phyloP scores from a whole-genome alignment of 805 yeast genomes.

The Gaillardinia entomophila region DNA sequence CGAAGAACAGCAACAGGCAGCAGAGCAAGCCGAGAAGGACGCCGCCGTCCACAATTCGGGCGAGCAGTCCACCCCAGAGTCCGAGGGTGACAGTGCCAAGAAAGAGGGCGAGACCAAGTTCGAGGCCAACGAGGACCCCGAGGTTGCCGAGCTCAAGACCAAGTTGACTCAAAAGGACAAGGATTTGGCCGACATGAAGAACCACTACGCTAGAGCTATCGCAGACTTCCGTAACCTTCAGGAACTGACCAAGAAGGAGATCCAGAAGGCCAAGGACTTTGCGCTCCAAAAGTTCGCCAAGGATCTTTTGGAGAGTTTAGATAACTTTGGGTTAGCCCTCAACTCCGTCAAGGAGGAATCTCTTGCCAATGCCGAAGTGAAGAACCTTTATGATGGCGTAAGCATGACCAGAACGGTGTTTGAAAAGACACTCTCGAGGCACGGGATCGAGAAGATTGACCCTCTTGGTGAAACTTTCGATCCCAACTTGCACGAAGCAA shows the following conservation, averaged over 20 bases:
- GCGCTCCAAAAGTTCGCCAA: conserved; percentile 90
- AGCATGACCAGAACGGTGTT: conserved; percentile 83
- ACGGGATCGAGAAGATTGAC: conserved; percentile 75
- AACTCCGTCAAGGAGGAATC: conserved; percentile 63
- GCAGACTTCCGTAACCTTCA: conserved; percentile 93
- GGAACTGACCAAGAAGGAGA: conserved; percentile 82
- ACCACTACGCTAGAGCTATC: conserved; percentile 72
- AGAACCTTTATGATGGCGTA: conserved; percentile 80
- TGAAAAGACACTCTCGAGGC: conserved; percentile 73
- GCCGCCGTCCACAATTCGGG: not conserved
- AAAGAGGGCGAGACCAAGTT: not conserved
- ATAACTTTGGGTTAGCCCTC: conserved; percentile 84
- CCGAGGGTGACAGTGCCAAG: no score
- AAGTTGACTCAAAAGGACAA: conserved; percentile 58
- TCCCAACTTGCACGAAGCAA: conserved; percentile 90
- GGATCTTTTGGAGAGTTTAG: conserved; percentile 84
- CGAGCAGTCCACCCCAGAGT: no score
- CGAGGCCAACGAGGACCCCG: not conserved
- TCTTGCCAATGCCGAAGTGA: conserved; percentile 39
- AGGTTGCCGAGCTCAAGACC: conserved; percentile 38
- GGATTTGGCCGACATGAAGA: conserved; percentile 78
- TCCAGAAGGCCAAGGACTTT: conserved; percentile 81
- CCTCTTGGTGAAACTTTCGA: conserved; percentile 84
- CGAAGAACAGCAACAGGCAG: not conserved
- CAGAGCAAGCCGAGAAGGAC: not conserved